phyloP scores from a whole-genome alignment of 768 basidiomycete species.

The Tubosaeta sp. region DNA sequence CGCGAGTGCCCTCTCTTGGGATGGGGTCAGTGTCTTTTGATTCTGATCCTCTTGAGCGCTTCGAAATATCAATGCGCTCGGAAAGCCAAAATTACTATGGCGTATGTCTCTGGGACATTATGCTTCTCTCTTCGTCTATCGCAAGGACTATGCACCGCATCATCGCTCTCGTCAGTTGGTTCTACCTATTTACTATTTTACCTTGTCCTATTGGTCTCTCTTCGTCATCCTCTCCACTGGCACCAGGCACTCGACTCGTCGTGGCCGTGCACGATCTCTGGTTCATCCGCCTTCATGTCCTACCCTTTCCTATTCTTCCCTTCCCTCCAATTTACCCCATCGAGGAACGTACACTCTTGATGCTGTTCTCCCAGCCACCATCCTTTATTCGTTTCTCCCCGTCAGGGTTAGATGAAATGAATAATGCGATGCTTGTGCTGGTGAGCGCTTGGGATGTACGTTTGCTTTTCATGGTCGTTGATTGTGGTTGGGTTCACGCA shows the following conservation, averaged over 20 bases:
- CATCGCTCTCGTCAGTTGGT: conserved; percentile 11
- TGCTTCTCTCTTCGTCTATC: conserved; percentile 13
- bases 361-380: conserved; percentile 20
- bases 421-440: conserved; percentile 24
- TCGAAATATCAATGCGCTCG: conserved; percentile 4
- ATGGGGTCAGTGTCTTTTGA: conserved; percentile 27
- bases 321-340: conserved; percentile 3
- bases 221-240: conserved; percentile 1
- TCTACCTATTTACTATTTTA: conserved; percentile 28
- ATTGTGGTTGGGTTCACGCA: background rate
- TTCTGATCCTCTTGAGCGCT: conserved; percentile 1
- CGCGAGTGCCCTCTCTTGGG: conserved; percentile 25
- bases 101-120: conserved; percentile 7
- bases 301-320: background rate
- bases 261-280: background rate
- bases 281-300: conserved; percentile 1
- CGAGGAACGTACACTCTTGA: conserved; percentile 13
- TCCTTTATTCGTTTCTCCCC: conserved; percentile 41
- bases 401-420: conserved; percentile 44
- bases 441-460: conserved; percentile 42
- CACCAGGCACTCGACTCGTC: background rate
- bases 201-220: conserved; percentile 20
- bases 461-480: conserved; percentile 1
- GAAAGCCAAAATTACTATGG: conserved; percentile 13
- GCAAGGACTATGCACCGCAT: conserved; percentile 16